Evolutionary conservation across 2,329 filamentous ascomycete species (phyloP).

Genomic region (Monosporascus cannonballus): DNA sequence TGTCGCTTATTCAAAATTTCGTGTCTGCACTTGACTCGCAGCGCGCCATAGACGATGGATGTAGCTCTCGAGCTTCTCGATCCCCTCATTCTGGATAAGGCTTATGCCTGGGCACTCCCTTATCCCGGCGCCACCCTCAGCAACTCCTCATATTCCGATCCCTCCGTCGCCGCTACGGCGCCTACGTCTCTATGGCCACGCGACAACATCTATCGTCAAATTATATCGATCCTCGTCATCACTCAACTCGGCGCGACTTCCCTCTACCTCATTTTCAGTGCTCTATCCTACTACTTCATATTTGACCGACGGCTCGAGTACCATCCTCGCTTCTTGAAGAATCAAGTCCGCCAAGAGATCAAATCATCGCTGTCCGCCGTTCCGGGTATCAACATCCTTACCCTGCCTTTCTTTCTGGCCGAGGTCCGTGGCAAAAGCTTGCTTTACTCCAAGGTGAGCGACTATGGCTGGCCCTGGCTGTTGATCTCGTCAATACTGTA

Average conservation of each 20-base stretch:
- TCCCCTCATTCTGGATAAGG: slow-evolving; percentile 33
- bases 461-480: slow-evolving; percentile 36
- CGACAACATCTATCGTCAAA: slow-evolving; percentile 35
- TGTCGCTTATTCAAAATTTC: no score
- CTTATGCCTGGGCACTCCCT: slow-evolving; percentile 24
- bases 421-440: slow-evolving; percentile 41
- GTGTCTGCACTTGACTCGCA: no score
- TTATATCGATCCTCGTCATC: slow-evolving; percentile 31
- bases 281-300: slow-evolving; percentile 67
- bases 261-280: slow-evolving; percentile 61
- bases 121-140: no score
- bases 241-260: slow-evolving; percentile 30
- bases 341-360: slow-evolving; percentile 40
- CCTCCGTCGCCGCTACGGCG: no score
- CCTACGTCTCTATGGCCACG: slow-evolving; percentile 22
- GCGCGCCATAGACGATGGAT: slow-evolving; percentile 25
- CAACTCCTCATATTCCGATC: no score
- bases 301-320: slow-evolving; percentile 40
- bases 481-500: slow-evolving; percentile 32
- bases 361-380: slow-evolving; percentile 35
- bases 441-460: slow-evolving; percentile 32
- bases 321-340: slow-evolving; percentile 42
- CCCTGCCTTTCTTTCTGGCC: slow-evolving; percentile 38
- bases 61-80: slow-evolving; percentile 34
- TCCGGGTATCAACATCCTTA: slow-evolving; percentile 38